phyloP scores from a whole-genome alignment of 495 filamentous ascomycete genomes.

The Neurospora cerealis region DNA sequence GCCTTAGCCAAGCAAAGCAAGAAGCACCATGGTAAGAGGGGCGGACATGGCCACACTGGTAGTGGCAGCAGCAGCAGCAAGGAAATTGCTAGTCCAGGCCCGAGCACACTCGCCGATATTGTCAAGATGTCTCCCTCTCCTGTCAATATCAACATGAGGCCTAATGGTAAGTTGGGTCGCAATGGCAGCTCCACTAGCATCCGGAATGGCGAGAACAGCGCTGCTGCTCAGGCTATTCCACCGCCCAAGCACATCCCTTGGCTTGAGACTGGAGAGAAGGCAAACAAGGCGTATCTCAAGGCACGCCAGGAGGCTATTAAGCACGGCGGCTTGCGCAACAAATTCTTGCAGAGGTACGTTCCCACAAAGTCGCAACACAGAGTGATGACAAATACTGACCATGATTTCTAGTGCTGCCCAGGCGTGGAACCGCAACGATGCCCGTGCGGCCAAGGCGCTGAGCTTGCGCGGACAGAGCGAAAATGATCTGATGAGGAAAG shows the following conservation, averaged over 20 bases:
- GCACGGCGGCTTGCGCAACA: slow-evolving; percentile 90
- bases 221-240: slow-evolving; percentile 71
- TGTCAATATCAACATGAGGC: slow-evolving; percentile 34
- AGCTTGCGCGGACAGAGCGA: slow-evolving; percentile 90
- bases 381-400: slow-evolving; percentile 14
- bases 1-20: slow-evolving; percentile 69
- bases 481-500: slow-evolving; percentile 94
- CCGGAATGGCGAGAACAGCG: slow-evolving; percentile 63
- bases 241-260: slow-evolving; percentile 89
- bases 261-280: slow-evolving; percentile 85
- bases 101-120: slow-evolving; percentile 86
- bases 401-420: slow-evolving; percentile 66
- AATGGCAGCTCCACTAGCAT: slow-evolving; percentile 45
- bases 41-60: slow-evolving; percentile 54
- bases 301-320: slow-evolving; percentile 90
- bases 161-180: slow-evolving; percentile 39
- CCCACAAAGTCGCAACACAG: not conserved
- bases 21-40: slow-evolving; percentile 83
- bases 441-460: slow-evolving; percentile 88
- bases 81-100: slow-evolving; percentile 56
- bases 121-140: slow-evolving; percentile 89
- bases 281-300: slow-evolving; percentile 91
- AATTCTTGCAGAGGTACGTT: slow-evolving; percentile 84
- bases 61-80: slow-evolving; percentile 30
- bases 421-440: slow-evolving; percentile 99